These are phyloP conservation scores for Pisolithus sp. DNA, from an alignment of 768 basidiomycete genomes.

Conservation along the genomic window DNA sequence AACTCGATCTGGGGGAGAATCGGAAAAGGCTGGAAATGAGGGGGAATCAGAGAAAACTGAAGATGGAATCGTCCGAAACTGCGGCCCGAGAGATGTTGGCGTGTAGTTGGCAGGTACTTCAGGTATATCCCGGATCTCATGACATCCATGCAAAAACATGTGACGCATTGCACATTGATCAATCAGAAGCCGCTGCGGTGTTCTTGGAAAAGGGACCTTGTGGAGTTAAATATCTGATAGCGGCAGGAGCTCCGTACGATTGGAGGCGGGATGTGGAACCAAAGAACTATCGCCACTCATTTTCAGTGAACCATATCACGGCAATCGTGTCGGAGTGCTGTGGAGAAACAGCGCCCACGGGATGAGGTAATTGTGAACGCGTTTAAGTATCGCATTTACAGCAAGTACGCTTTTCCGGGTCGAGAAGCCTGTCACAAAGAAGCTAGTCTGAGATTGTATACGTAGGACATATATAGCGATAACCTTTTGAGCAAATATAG, in stretches of 20 bases:
- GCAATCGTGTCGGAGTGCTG: slow-evolving; percentile 1
- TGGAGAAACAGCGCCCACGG: not conserved
- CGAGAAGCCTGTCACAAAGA: not conserved
- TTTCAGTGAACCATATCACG: not conserved
- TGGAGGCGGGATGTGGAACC: not conserved
- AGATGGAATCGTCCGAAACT: not conserved
- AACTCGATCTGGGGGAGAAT: not conserved
- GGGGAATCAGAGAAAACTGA: not conserved
- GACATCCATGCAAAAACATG: not conserved
- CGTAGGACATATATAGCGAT: not conserved
- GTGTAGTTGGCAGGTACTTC: not conserved
- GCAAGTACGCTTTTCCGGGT: not conserved
- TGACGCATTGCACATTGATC: not conserved
- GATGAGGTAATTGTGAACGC: slow-evolving; percentile 1
- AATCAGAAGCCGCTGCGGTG: not conserved
- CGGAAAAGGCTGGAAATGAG: not conserved
- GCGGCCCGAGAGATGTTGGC: not conserved
- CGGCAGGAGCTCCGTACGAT: not conserved
- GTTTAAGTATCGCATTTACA: not conserved
- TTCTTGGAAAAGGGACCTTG: not conserved
- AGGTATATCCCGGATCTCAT: not conserved
- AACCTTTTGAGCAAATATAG: not conserved
- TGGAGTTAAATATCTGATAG: not conserved
- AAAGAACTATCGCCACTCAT: not conserved
- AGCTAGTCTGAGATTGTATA: not conserved